Evolutionary conservation across 78 protist species (phyloP), one percentile per base, ranked within the genome.

Genomic region (Dictyostelium capitatum): DNA sequence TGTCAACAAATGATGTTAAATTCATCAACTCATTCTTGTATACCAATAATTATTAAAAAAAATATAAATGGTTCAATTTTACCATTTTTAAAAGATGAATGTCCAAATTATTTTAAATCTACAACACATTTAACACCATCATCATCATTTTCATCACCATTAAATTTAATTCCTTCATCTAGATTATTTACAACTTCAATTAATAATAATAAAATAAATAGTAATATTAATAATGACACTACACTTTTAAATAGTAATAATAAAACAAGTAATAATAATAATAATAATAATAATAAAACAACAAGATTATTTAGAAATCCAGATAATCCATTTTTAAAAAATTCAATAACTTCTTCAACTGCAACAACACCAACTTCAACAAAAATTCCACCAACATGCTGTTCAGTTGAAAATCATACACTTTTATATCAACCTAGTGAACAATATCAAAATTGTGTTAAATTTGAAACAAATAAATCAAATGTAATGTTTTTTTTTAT

Each of bases 401-500:
- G 70, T 25, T 62, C 37, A 62, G 28, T 62, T 23, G 23, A 30
- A 11, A 37, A 62, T 25, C 70, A 62, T 62, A 10, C 43, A 11
- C 28, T 62, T 25, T 25, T 62, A 11, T 11, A 9, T 62, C 43
- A 62, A 25, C 46, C 48, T 14, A 67, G 47, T 67, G 75, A 67
- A 19, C 17, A 37, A 4, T 47, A 46, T 46, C 70, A 85, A 62
- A 85, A 85, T 10, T 85, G 83, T 74, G 92, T 85, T 0, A 85
- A 50, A 37, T 85, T 85, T 75, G 83, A 85, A 75, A 48, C 92
- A 25, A 64, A 77, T 25, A 53, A 51, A 53, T 74, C 79, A 4
- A 75, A 50, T 25, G 43, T 37, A 37, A 37, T 37, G 43, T 37
- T 77, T 81, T 43, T 1, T n/a, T 48, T n/a, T n/a, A n/a, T n/a